Conservation (phyloP, 1,139 yeast genomes). For the Magnusiomyces fungicola region DNA sequence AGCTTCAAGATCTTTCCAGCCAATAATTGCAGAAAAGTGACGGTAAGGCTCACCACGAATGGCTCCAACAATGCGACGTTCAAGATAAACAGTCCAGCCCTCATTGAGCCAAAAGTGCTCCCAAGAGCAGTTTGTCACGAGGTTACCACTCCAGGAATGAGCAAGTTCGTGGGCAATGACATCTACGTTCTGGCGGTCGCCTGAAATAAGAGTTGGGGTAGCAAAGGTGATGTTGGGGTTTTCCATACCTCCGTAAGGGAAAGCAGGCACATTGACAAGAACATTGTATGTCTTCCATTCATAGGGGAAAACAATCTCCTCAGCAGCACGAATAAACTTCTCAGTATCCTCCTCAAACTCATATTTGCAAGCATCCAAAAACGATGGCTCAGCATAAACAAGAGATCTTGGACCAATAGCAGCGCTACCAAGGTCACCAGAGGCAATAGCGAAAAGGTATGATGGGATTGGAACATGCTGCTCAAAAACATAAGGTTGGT, state of each 20-base stretch:
- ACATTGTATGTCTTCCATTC: conserved; percentile 85
- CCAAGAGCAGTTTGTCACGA: conserved; percentile 87
- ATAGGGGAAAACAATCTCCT: conserved; percentile 66
- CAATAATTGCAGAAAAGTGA: conserved; percentile 77
- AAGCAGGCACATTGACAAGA: conserved; percentile 69
- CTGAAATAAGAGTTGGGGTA: conserved; percentile 81
- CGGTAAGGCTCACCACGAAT: conserved; percentile 71
- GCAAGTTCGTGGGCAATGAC: conserved; percentile 91
- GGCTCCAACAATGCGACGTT: conserved; percentile 72
- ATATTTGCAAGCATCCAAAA: conserved; percentile 59
- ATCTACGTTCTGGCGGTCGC: conserved; percentile 79
- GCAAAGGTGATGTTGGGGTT: conserved; percentile 88
- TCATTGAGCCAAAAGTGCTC: conserved; percentile 93
- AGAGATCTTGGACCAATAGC: conserved; percentile 81
- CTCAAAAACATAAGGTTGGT: conserved; percentile 39
- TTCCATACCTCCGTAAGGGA: conserved; percentile 97
- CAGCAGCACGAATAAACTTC: conserved; percentile 74
- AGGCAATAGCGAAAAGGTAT: conserved; percentile 75
- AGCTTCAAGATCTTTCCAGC: conserved; percentile 75
- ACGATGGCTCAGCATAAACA: conserved; percentile 71
- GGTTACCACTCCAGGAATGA: conserved; percentile 87
- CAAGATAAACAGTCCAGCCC: conserved; percentile 93
- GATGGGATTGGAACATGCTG: conserved; percentile 85
- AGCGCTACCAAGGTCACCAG: conserved; percentile 67
- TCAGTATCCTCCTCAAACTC: conserved; percentile 80